Evolutionary conservation across 2,329 filamentous ascomycete genomes (phyloP).

Genomic region (Hypoxylon sp.): DNA sequence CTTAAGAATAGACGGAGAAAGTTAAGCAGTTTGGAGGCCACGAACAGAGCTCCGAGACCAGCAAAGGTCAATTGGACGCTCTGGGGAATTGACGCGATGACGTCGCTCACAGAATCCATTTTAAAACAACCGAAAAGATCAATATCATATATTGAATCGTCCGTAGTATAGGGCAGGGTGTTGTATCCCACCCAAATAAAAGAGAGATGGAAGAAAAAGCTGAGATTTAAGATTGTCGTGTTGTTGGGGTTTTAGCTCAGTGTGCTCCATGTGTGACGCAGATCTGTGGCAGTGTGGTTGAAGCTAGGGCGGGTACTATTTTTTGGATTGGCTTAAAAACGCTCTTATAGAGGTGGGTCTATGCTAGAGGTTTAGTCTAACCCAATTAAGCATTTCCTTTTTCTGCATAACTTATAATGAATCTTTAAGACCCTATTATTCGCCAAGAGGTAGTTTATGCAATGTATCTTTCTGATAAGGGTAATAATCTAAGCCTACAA

Average conservation of each 20-base stretch:
- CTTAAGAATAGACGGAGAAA: conserved; percentile 74
- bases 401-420: too few species aligned
- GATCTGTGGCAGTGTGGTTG: conserved; percentile 18
- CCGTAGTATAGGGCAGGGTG: neutral
- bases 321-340: too few species aligned
- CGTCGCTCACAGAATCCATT: conserved; percentile 55
- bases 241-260: conserved; percentile 24
- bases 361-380: too few species aligned
- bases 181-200: neutral
- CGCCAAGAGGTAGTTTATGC: too few species aligned
- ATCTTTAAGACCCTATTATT: too few species aligned
- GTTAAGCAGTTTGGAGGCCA: conserved; percentile 70
- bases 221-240: conserved; percentile 4
- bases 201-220: neutral
- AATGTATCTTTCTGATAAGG: too few species aligned
- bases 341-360: too few species aligned
- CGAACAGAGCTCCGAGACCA: conserved; percentile 70
- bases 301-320: conserved; percentile 20
- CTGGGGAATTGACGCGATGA: conserved; percentile 61
- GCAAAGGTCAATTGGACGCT: conserved; percentile 64
- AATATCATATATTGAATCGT: neutral
- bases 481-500: too few species aligned
- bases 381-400: too few species aligned
- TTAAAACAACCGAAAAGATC: neutral
- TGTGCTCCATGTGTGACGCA: neutral